These are phyloP conservation scores for Pyronema omphalodes DNA, from an alignment of 495 filamentous ascomycete species.

Conservation along the genomic window DNA sequence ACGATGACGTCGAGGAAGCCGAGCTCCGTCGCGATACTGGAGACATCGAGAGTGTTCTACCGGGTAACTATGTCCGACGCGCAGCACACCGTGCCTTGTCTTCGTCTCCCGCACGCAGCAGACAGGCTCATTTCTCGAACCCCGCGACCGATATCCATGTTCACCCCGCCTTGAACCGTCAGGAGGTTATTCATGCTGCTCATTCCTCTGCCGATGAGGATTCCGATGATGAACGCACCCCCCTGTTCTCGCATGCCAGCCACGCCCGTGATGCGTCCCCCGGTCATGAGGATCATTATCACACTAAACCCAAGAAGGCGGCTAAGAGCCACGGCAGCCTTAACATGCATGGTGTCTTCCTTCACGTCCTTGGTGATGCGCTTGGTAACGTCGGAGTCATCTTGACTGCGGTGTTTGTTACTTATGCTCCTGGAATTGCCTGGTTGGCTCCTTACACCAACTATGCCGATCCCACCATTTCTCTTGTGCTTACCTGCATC, in stretches of 20 bases:
- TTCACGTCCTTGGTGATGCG: constrained; percentile 91
- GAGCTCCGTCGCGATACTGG: constrained; percentile 18
- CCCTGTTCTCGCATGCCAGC: constrained; percentile 24
- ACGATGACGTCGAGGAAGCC: constrained; percentile 24
- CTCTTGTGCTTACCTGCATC: constrained; percentile 88
- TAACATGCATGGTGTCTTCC: constrained; percentile 93
- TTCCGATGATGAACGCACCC: constrained; percentile 31
- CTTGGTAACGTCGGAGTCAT: constrained; percentile 97
- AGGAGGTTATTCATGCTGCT: constrained; percentile 70
- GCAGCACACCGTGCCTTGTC: constrained; percentile 15
- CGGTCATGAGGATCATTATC: constrained; percentile 54
- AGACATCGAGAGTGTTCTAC: constrained; percentile 28
- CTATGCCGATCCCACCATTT: constrained; percentile 84
- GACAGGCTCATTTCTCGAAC: constrained; percentile 22
- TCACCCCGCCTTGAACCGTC: constrained; percentile 76
- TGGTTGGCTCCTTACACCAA: constrained; percentile 31
- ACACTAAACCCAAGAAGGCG: constrained; percentile 53
- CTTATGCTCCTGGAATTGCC: constrained; percentile 49
- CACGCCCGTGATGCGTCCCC: constrained; percentile 43
- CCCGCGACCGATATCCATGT: constrained; percentile 48
- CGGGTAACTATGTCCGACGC: constrained; percentile 28
- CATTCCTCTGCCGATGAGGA: constrained; percentile 33
- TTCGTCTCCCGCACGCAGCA: neutral
- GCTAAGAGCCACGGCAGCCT: constrained; percentile 60
- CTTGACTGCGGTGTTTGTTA: constrained; percentile 76